phyloP scores from a whole-genome alignment of 176 grass and related monocot species.

The Phyllostachys edulis region DNA sequence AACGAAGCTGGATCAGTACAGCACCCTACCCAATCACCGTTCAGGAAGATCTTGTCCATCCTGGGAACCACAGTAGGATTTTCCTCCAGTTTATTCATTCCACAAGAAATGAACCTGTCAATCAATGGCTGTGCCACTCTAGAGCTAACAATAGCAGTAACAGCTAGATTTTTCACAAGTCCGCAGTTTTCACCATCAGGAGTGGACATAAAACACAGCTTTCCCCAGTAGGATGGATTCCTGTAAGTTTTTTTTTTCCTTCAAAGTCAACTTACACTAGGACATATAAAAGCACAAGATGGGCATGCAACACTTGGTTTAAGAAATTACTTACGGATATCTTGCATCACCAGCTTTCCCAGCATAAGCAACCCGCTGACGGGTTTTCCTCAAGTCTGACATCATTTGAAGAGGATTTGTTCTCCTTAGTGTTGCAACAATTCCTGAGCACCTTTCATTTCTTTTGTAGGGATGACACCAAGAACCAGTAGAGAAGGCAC shows the following conservation, averaged over 20 bases:
- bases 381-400: slow-evolving; percentile 86
- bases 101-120: slow-evolving; percentile 79
- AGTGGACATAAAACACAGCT: slow-evolving; percentile 91
- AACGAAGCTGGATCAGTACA: slow-evolving; percentile 68
- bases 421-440: slow-evolving; percentile 84
- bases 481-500: slow-evolving; percentile 85
- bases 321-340: slow-evolving; percentile 86
- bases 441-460: slow-evolving; percentile 71
- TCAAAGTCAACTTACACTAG: slow-evolving; percentile 20
- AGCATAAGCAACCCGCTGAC: slow-evolving; percentile 90
- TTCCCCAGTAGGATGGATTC: slow-evolving; percentile 95
- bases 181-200: slow-evolving; percentile 97
- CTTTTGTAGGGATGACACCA: slow-evolving; percentile 90
- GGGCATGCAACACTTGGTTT: slow-evolving; percentile 3
- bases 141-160: slow-evolving; percentile 82
- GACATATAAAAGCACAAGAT: slow-evolving; percentile 6
- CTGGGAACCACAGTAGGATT: slow-evolving; percentile 39
- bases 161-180: slow-evolving; percentile 88
- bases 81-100: slow-evolving; percentile 76
- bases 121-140: slow-evolving; percentile 55
- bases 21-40: slow-evolving; percentile 80
- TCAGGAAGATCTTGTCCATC: slow-evolving; percentile 80
- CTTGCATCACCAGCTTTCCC: slow-evolving; percentile 93
- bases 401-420: slow-evolving; percentile 96
- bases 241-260: slow-evolving; percentile 45